These are phyloP conservation scores for Amanita rubescens DNA, from an alignment of 768 basidiomycete species.

Conservation along the genomic window DNA sequence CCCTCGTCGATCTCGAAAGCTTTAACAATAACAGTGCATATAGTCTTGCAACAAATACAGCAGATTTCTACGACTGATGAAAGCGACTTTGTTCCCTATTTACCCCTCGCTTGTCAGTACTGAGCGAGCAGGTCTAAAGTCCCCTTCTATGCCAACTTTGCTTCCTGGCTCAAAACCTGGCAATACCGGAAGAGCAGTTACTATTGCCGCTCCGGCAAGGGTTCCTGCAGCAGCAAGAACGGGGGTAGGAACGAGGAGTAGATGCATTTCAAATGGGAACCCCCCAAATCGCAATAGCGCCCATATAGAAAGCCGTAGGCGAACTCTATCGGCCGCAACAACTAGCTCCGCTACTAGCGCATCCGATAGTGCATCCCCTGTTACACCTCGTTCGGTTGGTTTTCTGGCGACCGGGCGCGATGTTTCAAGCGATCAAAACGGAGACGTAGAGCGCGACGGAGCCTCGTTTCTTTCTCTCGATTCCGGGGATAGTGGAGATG, in stretches of 20 bases:
- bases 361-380: slow-evolving; percentile 5
- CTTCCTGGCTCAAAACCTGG: neutral
- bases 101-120: slow-evolving; percentile 20
- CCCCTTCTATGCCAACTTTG: neutral
- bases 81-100: slow-evolving; percentile 15
- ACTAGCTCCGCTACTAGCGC: neutral
- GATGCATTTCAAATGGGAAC: neutral
- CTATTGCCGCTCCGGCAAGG: neutral
- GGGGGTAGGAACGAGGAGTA: neutral
- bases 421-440: neutral
- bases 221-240: neutral
- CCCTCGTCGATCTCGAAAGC: slow-evolving; percentile 4
- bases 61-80: slow-evolving; percentile 9
- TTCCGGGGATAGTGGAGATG: neutral
- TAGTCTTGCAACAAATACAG: slow-evolving; percentile 7
- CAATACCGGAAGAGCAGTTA: neutral
- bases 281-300: neutral
- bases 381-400: slow-evolving; percentile 3
- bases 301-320: neutral
- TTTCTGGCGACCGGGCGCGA: neutral
- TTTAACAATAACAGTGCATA: slow-evolving; percentile 7
- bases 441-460: neutral
- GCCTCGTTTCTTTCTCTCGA: neutral
- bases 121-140: slow-evolving; percentile 12
- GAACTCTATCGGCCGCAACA: slow-evolving; percentile 1